Conservation (phyloP, 179 eudicot genomes). For the Vitellaria paradoxa region DNA sequence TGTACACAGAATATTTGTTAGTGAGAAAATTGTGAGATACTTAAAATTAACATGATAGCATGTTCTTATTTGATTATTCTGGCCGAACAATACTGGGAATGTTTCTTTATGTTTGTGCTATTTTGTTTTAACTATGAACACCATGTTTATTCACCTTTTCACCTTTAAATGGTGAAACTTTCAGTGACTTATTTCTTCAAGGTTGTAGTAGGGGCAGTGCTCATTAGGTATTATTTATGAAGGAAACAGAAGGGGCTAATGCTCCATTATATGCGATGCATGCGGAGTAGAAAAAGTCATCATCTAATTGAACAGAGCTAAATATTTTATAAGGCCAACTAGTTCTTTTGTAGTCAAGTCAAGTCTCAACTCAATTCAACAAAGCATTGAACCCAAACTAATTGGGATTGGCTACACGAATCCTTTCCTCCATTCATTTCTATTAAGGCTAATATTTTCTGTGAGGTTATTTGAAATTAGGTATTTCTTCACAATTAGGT, state of each 20-base stretch:
- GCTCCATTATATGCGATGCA: neutral
- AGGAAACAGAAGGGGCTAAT: neutral
- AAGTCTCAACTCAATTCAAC: too few relatives aligned
- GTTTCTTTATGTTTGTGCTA: neutral
- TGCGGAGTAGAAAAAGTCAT: neutral
- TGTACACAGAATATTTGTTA: neutral
- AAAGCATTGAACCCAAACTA: too few relatives aligned
- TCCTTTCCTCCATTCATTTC: too few relatives aligned
- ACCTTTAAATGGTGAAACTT: neutral
- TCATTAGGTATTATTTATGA: neutral
- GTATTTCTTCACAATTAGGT: too few relatives aligned
- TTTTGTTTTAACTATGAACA: neutral
- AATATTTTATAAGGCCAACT: neutral
- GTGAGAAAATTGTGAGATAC: neutral
- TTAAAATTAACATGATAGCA: neutral
- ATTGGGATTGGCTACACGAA: too few relatives aligned
- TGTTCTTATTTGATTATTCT: neutral
- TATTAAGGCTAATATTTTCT: too few relatives aligned
- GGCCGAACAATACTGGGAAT: neutral
- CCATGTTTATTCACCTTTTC: neutral
- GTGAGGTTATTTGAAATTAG: too few relatives aligned
- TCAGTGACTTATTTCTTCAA: neutral
- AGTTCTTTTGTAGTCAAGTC: too few relatives aligned
- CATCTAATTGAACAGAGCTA: neutral
- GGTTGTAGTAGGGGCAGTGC: neutral